Conservation (phyloP, 2,329 filamentous ascomycete genomes). For the Lecanicillium sp. region DNA sequence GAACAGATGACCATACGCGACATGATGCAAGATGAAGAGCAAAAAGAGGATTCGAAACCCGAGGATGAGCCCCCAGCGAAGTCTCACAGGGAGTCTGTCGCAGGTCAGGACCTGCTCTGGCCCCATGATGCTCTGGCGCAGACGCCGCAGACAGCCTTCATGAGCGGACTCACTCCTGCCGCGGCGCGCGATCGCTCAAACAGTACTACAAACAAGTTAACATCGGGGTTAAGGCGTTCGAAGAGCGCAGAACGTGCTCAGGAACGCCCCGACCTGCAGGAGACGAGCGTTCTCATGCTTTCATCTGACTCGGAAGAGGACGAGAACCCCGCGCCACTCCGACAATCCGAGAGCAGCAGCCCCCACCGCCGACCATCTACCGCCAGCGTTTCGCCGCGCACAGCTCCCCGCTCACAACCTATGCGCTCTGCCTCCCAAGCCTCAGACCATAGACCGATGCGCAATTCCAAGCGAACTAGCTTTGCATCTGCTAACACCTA, state of each 20-base stretch:
- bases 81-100: slow-evolving; percentile 11
- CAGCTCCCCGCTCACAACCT: neutral
- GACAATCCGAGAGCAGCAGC: neutral
- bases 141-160: slow-evolving; percentile 2
- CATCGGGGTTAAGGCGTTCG: neutral
- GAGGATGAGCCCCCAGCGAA: neutral
- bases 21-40: slow-evolving; percentile 26
- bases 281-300: slow-evolving; percentile 10
- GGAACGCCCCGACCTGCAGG: neutral
- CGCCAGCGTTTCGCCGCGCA: neutral
- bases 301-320: slow-evolving; percentile 11
- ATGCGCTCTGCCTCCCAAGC: neutral
- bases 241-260: neutral
- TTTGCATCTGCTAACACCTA: slow-evolving; percentile 37
- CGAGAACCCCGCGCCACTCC: neutral
- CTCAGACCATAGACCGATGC: slow-evolving; percentile 19
- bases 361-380: neutral
- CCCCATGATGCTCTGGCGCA: slow-evolving; percentile 1
- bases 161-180: neutral
- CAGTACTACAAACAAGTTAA: slow-evolving; percentile 6
- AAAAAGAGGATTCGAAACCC: slow-evolving; percentile 15
- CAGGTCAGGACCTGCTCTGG: slow-evolving; percentile 11
- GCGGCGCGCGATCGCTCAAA: neutral
- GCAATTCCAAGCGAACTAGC: slow-evolving; percentile 34
- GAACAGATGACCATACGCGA: slow-evolving; percentile 49